Evolutionary conservation across 768 basidiomycete genomes (phyloP), one percentile per base, ranked within the genome.

Genomic region (Leucosporidium creatinivorum): DNA sequence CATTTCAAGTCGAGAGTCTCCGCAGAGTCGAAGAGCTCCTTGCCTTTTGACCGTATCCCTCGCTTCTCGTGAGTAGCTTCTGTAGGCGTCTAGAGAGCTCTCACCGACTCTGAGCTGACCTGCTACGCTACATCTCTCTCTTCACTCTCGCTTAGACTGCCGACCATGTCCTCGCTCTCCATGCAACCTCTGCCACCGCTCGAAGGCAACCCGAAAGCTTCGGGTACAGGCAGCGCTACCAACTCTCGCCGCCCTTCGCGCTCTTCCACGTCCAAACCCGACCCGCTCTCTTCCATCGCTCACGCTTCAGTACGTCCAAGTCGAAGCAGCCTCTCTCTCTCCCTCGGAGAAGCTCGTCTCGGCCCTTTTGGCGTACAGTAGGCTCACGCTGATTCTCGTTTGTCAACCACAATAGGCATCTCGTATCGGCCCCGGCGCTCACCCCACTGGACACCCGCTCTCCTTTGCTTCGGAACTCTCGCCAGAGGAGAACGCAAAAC

Each of bases 401-500:
- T 33, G 5, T 55, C 30, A n/a, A 30, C 31, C 9, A 23, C 1
- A 5, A 3, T 48, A 66, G 64, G 69, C 69, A n/a, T 63, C 61
- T 6, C 39, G 39, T 15, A 44, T 44, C 39, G 39, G 39, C 39
- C 39, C 39, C 39, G 39, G 39, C 39, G 39, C 39, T 44, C 39
- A 44, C 39, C 39, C 39, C 39, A 44, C 39, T 44, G 39, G 39
- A 44, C 39, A 44, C 39, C 39, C 39, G 15, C 48, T 33, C 21
- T 55, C 69, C 2, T 63, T 64, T 28, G 69, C 55, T 26, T 52
- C 51, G 51, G 62, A 66, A 30, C 60, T 70, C 7, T 52, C 62
- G 8, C n/a, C 52, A 30, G 69, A 70, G 50, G 94, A 98, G 74
- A 82, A 83, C 62, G 86, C 92, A 23, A 99, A 99, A 79, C 83